Conservation (phyloP, 75 land plant genomes). For the Selaginella moellendorffii region DNA sequence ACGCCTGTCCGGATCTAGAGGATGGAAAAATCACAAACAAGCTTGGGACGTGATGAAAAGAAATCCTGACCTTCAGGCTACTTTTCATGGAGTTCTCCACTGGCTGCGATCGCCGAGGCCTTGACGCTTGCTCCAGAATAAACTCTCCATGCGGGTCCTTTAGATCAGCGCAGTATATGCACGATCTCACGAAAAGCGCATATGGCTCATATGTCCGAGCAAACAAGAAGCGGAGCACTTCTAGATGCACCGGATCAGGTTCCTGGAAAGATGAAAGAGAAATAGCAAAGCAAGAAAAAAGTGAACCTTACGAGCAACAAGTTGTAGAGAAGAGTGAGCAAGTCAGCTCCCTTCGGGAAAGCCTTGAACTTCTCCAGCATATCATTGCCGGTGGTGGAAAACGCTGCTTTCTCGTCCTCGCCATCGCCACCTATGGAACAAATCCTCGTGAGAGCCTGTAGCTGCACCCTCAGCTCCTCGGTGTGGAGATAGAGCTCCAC, state of each 20-base stretch:
- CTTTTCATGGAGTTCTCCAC: neutral
- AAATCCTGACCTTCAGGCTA: neutral
- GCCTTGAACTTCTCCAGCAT: conserved; percentile 22
- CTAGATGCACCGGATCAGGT: conserved; percentile 52
- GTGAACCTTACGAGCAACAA: conserved; percentile 44
- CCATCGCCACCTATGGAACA: conserved; percentile 25
- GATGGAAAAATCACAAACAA: neutral
- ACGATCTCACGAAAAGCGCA: conserved; percentile 55
- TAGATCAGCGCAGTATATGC: conserved; percentile 68
- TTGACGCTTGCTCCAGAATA: conserved; percentile 29
- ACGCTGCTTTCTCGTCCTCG: conserved; percentile 7
- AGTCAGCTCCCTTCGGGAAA: conserved; percentile 66
- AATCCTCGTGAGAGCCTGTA: conserved; percentile 52
- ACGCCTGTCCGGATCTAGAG: conserved; percentile 47
- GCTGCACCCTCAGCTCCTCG: conserved; percentile 41
- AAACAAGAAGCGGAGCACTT: conserved; percentile 69
- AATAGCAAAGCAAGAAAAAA: neutral
- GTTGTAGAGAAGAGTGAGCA: conserved; percentile 63
- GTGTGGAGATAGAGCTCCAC: conserved; percentile 78
- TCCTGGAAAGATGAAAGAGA: conserved; percentile 41
- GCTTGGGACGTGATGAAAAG: no score
- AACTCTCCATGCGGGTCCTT: conserved; percentile 81
- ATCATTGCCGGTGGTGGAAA: conserved; percentile 2
- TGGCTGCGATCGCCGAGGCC: neutral
- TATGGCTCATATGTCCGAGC: conserved; percentile 76